Evolutionary conservation across 768 basidiomycete species (phyloP).

Genomic region (Kwoniella bestiolae): DNA sequence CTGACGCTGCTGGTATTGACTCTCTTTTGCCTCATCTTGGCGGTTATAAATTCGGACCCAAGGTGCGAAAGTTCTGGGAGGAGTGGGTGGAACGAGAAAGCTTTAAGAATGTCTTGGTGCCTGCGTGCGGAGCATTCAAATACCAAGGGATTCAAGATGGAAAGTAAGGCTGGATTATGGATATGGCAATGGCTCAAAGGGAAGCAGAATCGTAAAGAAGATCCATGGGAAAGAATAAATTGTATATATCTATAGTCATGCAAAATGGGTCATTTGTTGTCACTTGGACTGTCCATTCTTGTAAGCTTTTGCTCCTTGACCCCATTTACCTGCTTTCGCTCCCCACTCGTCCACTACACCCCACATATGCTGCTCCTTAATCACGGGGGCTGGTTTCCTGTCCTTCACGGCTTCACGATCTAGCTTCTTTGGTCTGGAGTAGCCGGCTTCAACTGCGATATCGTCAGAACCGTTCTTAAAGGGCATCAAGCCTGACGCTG

Average conservation of each 20-base stretch:
- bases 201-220: too few relatives aligned
- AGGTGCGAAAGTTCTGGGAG: constrained; percentile 76
- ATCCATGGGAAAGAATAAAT: background rate
- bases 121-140: constrained; percentile 14
- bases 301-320: constrained; percentile 48
- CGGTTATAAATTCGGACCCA: constrained; percentile 60
- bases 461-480: constrained; percentile 25
- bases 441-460: constrained; percentile 52
- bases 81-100: constrained; percentile 68
- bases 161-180: background rate
- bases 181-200: too few relatives aligned
- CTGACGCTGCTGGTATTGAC: constrained; percentile 43
- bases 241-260: background rate
- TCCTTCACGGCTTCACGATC: background rate
- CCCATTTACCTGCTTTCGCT: constrained; percentile 55
- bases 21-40: constrained; percentile 63
- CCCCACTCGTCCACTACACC: constrained; percentile 57
- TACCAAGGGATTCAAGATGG: background rate
- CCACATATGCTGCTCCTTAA: constrained; percentile 55
- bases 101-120: constrained; percentile 69
- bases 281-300: background rate
- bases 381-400: constrained; percentile 34
- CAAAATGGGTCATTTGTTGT: background rate
- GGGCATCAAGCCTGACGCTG: background rate
- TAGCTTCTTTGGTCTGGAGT: constrained; percentile 33